These are phyloP conservation scores for Scleromitrula shiraiana DNA, from an alignment of 2,329 filamentous ascomycete species.

Conservation along the genomic window DNA sequence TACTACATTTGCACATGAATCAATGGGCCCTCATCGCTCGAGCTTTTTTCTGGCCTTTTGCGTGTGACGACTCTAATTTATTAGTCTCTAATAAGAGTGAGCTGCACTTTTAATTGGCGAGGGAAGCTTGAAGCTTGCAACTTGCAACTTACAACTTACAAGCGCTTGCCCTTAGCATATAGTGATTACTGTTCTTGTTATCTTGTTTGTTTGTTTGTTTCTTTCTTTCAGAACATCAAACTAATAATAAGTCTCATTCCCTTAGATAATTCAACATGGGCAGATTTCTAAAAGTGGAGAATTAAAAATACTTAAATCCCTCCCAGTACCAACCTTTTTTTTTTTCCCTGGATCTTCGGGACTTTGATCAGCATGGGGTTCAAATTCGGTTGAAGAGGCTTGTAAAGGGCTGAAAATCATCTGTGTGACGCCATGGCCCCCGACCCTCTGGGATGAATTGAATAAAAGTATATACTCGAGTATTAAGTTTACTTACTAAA, in stretches of 20 bases:
- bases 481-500: not conserved
- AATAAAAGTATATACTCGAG: not conserved
- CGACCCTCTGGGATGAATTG: too few relatives aligned
- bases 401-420: not conserved
- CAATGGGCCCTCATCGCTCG: too few relatives aligned
- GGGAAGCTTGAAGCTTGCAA: too few relatives aligned
- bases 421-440: constrained; percentile 3
- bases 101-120: too few relatives aligned
- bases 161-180: too few relatives aligned
- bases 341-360: not conserved
- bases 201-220: not conserved
- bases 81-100: too few relatives aligned
- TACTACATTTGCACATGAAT: too few relatives aligned
- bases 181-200: too few relatives aligned
- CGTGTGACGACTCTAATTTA: too few relatives aligned
- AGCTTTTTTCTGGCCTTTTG: constrained; percentile 1
- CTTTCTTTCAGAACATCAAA: not conserved
- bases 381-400: not conserved
- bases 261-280: not conserved
- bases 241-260: not conserved
- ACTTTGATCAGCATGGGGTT: not conserved
- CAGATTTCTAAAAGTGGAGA: not conserved
- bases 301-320: not conserved
- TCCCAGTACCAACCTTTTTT: not conserved
- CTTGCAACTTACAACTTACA: too few relatives aligned